phyloP scores from a whole-genome alignment of 495 filamentous ascomycete genomes.

The Evansstolkia leycettana region DNA sequence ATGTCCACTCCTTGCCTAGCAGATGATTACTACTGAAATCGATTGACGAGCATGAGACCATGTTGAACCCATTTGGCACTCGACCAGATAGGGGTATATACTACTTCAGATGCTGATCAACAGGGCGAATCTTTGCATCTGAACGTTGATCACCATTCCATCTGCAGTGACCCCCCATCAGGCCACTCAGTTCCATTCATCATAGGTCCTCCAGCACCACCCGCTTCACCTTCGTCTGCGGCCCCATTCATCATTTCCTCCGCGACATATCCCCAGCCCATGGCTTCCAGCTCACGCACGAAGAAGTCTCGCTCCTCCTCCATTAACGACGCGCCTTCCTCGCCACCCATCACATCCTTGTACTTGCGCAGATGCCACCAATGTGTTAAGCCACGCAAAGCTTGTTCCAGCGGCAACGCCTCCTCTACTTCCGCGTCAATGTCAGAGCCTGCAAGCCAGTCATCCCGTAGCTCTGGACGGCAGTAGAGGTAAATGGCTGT shows the following conservation, averaged over 20 bases:
- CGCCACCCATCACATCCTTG: conserved; percentile 65
- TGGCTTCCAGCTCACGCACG: conserved; percentile 72
- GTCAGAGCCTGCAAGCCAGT: conserved; percentile 86
- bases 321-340: conserved; percentile 41
- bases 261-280: conserved; percentile 44
- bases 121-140: no score
- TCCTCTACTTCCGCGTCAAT: conserved; percentile 90
- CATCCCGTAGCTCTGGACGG: conserved; percentile 81
- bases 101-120: no score
- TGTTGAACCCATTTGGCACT: no score
- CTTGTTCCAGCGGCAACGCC: conserved; percentile 80
- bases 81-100: no score
- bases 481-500: conserved; percentile 92
- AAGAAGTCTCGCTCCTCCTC: conserved; percentile 87
- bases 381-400: conserved; percentile 71
- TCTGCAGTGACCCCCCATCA: conserved; percentile 31
- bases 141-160: conserved; percentile 26
- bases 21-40: no score
- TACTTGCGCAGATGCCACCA: conserved; percentile 85
- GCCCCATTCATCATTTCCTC: conserved; percentile 22
- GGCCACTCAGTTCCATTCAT: conserved; percentile 34
- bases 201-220: conserved; percentile 21
- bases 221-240: conserved; percentile 36
- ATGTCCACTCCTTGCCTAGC: no score
- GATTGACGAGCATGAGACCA: no score